Evolutionary conservation across 148 eudicot genomes (phyloP), one percentile per base, ranked within the genome.

Genomic region (Amaranthus palmeri): DNA sequence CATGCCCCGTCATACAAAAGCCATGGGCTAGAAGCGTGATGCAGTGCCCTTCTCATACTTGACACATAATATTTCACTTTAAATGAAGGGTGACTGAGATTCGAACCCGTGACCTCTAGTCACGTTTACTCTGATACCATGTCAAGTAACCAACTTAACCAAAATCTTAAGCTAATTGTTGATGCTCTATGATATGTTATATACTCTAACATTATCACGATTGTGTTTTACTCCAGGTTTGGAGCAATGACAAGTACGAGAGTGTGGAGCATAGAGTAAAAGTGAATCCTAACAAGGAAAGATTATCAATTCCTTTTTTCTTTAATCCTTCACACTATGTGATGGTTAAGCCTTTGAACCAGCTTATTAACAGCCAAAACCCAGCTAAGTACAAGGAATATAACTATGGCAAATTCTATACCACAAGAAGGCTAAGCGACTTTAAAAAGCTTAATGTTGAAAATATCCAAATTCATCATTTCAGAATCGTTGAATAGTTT

Each of bases 191-290:
- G 36, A 25, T 25, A 25, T 25, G 36, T 25, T 25, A 25, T 25
- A 25, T 25, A 25, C 36, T 25, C 36, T 25, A 25, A 25, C 2
- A 25, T 25, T 25, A 25, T 2, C 1, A 25, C 36, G 1, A 41
- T 5, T 55, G 57, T 51, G 40, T 17, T 41, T 46, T 43, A 14
- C 36, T 57, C 74, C 72, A 86, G 92, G 90, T 88, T 14, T 88
- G 90, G 93, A 88, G 90, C 81, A 88, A 88, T 43, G 90, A 85
- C 62, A 74, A 69, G 67, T 88, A 86, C 10, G 86, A 88, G 68
- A 88, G 88, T 55, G 90, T 88, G 51, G 93, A 83, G 78, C 90
- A 88, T 49, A 70, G 93, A 71, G 93, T 86, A 61, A 82, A 69
- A 70, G 86, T 79, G 51, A 88, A 86, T 73, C 61, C 84, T 6